Evolutionary conservation across 2,329 filamentous ascomycete species (phyloP).

Genomic region (Onygenales sp.): DNA sequence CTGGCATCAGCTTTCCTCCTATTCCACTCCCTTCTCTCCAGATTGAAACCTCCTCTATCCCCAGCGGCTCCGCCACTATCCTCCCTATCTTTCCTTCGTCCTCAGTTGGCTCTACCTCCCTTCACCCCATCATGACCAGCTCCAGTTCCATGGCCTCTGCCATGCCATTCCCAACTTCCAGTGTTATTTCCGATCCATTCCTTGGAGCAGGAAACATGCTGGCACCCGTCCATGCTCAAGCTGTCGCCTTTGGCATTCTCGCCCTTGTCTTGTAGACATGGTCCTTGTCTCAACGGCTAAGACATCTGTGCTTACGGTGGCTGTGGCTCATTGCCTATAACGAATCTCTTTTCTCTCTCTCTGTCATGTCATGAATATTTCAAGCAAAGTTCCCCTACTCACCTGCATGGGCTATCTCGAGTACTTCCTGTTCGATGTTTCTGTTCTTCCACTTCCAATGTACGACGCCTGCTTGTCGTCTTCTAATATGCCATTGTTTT

Average conservation of each 20-base stretch:
- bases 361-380: background rate
- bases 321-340: background rate
- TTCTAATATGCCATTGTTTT: background rate
- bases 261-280: conserved; percentile 2
- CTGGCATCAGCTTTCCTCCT: background rate
- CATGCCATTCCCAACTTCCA: background rate
- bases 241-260: conserved; percentile 1
- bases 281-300: background rate
- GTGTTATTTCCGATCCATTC: background rate
- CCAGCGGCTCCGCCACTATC: background rate
- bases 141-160: background rate
- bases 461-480: background rate
- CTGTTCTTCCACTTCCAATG: background rate
- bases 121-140: background rate
- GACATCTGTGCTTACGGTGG: background rate
- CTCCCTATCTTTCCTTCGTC: background rate
- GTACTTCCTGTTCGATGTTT: background rate
- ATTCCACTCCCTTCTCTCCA: background rate
- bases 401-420: background rate
- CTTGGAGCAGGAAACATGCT: background rate
- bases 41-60: background rate
- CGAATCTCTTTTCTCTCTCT: background rate
- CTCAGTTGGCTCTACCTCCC: background rate
- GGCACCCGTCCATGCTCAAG: background rate
- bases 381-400: too few relatives aligned